Base-by-base conservation (phyloP, 805 yeast species). In the Kluyveromyces starmeri region DNA sequence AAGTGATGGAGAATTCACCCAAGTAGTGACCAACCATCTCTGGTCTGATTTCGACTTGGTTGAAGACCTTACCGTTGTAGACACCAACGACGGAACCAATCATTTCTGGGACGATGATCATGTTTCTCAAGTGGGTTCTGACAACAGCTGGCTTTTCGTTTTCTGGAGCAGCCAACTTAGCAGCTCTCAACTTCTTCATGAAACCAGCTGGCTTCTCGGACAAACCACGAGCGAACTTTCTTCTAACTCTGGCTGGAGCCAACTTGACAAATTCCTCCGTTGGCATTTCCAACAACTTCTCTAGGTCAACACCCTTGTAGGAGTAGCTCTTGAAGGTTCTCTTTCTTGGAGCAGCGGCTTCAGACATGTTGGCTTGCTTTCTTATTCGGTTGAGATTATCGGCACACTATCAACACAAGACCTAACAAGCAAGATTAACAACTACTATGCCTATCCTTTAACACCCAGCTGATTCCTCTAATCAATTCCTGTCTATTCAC, bases 11-110 rank as follows among this genome's bases (percentile, higher is more conserved):
- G 85, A 92, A 92, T 78, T 92, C 99, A 75, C 96, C 99, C 62
- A 92, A 83, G 94, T 92, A 92, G 83, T 89, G 96, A 68, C 98
- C 97, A 67, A 89, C 88, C 98, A 92, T 92, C 78, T 92, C 99
- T 64, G 98, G 96, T 71, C 75, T 86, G 73, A 92, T 74, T 72
- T 92, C 99, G 69, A 92, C 96, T 61, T 80, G 83, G 94, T 89
- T 89, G 94, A 92, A 92, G 59, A 75, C 84, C 78, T 92, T 92
- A 75, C 99, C 99, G 80, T 92, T 92, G 95, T 92, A 92, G 59
- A 92, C 83, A 74, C 96, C 96, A 58, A 92, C 79, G 54, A 89
- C 94, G 46, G 96, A 85, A 67, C 98, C 98, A 61, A 92, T 86
- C 98, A 92, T 92, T 79, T 92, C 99, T 73, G 99, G 99, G 54